These are phyloP conservation scores for Hypoxylon intermedium DNA, from an alignment of 495 filamentous ascomycete species.

Conservation along the genomic window DNA sequence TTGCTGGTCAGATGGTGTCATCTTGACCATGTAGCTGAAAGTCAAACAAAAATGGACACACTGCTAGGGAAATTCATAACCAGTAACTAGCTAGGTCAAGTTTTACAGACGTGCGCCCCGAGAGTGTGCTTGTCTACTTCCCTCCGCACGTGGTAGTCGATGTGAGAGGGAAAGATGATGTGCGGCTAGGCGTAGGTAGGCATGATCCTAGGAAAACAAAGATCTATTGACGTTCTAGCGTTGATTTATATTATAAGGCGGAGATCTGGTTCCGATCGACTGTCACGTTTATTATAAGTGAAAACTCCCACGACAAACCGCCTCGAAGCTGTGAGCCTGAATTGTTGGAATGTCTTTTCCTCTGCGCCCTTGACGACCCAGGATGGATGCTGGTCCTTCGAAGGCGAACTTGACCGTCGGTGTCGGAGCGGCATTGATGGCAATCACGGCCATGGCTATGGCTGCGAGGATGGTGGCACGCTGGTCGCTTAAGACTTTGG, in stretches of 20 bases:
- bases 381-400: slow-evolving; percentile 1
- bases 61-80: no score
- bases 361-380: not conserved
- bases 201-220: slow-evolving; percentile 17
- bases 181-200: slow-evolving; percentile 7
- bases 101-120: no score
- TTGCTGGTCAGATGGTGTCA: no score
- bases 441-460: slow-evolving; percentile 27
- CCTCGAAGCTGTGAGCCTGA: slow-evolving; percentile 8
- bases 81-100: no score
- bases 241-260: slow-evolving; percentile 8
- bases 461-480: slow-evolving; percentile 23
- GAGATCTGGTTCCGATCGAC: slow-evolving; percentile 6
- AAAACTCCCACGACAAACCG: not conserved
- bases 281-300: slow-evolving; percentile 17
- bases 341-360: slow-evolving; percentile 11
- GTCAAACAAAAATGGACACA: no score
- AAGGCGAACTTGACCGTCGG: slow-evolving; percentile 6
- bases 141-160: no score
- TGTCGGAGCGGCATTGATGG: slow-evolving; percentile 22
- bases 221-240: slow-evolving; percentile 10
- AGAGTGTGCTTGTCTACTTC: no score
- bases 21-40: no score
- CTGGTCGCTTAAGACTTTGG: slow-evolving; percentile 24
- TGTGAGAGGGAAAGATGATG: no score